Evolutionary conservation across 495 filamentous ascomycete genomes (phyloP).

Genomic region (Annulohypoxylon moriforme): DNA sequence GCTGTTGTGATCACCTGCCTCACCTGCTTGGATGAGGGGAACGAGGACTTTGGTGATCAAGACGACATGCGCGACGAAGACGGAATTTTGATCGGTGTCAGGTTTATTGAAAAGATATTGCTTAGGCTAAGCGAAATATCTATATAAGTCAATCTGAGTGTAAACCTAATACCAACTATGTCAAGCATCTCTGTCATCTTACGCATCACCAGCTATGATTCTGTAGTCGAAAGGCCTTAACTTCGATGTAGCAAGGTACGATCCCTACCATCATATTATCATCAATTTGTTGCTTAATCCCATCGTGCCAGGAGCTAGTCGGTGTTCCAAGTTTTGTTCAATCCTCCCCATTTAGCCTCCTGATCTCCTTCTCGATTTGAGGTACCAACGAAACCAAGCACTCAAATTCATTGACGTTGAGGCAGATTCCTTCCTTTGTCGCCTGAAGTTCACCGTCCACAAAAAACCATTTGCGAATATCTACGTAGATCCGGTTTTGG

Average conservation of each 20-base stretch:
- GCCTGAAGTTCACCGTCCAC: neutral
- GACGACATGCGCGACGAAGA: neutral
- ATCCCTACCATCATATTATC: too few relatives aligned
- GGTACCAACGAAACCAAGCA: neutral
- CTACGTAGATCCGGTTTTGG: too few relatives aligned
- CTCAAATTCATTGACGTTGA: neutral
- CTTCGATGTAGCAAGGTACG: too few relatives aligned
- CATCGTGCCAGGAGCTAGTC: too few relatives aligned
- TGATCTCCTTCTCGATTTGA: neutral
- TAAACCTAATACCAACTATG: too few relatives aligned
- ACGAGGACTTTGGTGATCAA: neutral
- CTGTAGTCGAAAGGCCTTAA: too few relatives aligned
- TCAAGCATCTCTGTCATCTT: too few relatives aligned
- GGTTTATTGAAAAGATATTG: neutral
- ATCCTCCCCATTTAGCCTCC: neutral
- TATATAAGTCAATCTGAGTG: neutral
- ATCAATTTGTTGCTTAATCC: too few relatives aligned
- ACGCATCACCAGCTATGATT: too few relatives aligned
- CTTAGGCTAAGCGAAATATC: neutral
- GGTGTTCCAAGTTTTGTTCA: too few relatives aligned
- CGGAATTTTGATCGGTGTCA: neutral
- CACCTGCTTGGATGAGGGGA: neutral
- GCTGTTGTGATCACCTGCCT: neutral
- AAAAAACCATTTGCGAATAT: neutral
- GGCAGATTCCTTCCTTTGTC: neutral